Evolutionary conservation across 441 rosid species (phyloP), one percentile per base, ranked within the genome.

Genomic region (Euphorbia schlechtendalii): DNA sequence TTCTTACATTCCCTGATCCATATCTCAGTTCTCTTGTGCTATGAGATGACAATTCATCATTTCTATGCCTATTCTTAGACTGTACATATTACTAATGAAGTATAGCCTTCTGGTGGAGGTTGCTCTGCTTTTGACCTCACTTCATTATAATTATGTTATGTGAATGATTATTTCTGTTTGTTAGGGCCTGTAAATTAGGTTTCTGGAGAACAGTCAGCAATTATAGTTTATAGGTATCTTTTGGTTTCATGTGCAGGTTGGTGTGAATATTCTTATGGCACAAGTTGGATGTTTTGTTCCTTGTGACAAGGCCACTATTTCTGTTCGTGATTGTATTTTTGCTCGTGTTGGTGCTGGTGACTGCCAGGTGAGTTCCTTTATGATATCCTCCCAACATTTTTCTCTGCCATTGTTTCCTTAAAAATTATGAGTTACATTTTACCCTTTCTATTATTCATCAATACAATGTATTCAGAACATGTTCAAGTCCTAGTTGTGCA

Each of bases 271-370:
- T 76, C 84, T 95, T 76, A 95, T 95, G 99, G 97, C 99, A 65
- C 99, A 95, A 86, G 89, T 95, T 66, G 99, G 99, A 72, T 92
- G 79, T 67, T 95, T 91, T 81, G 87, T 95, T 78, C 99, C 99
- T 48, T 95, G 99, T 62, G 90, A 84, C 59, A 92, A 84, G 78
- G 99, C 98, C 72, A 84, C 74, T 65, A 82, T 95, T 73, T 88
- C 99, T 64, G 76, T 92, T 61, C 90, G 98, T 63, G 99, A 95
- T 77, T 89, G 99, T 79, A 92, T 95, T 78, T 92, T 95, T 67
- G 95, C 99, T 40, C 98, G 97, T 69, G 97, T 95, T 69, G 99
- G 99, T 66, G 99, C 99, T 62, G 97, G 98, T 56, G 99, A 92
- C 70, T 92, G 99, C 82, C 99, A 95, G 78, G 99, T 95, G 77